Evolutionary conservation across 169 alveolate species (phyloP), one percentile per base, ranked within the genome.

Genomic region (Plasmodium gaboni): DNA sequence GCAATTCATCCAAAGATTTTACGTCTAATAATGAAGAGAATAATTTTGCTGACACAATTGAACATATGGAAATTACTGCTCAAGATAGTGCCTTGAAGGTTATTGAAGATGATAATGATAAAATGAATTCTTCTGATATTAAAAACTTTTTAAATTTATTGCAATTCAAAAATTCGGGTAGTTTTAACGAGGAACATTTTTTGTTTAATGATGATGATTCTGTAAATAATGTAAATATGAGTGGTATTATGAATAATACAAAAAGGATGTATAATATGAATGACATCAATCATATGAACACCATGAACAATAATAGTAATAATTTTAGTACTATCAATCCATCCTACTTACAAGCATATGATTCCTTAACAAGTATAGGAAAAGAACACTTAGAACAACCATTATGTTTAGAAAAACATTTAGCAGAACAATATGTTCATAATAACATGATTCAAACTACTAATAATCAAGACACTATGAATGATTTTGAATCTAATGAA

Each of bases 11-110:
- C 24, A 78, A 78, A 24, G 89, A 78, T 1, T 50, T 59, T 63
- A 44, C 26, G 2, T 44, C 67, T 26, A 28, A n/a, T 63, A 64
- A 63, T 59, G 89, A 78, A 8, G 86, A 55, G 15, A 78, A 48
- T 1, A 78, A 78, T 48, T 24, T 78, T 28, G 89, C 46, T 0
- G 78, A 78, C 6, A 78, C 89, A 5, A 78, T 78, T 2, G 89
- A 78, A 2, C 89, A 78, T 26, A 78, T 78, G 89, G 89, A 78
- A 48, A 63, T 78, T 50, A 78, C 89, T 2, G 89, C 89, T 2
- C 89, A 78, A 44, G 89, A 78, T 78, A 78, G 89, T 51, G 89
- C 76, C 15, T 42, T 78, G 15, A 78, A 78, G 38, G 89, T 78
- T 26, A 78, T 78, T 22, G 89, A 78, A 59, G 89, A 78, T 78